Base-by-base conservation (phyloP, 495 filamentous ascomycete genomes). In the Staphylotrichum tortipilum region DNA sequence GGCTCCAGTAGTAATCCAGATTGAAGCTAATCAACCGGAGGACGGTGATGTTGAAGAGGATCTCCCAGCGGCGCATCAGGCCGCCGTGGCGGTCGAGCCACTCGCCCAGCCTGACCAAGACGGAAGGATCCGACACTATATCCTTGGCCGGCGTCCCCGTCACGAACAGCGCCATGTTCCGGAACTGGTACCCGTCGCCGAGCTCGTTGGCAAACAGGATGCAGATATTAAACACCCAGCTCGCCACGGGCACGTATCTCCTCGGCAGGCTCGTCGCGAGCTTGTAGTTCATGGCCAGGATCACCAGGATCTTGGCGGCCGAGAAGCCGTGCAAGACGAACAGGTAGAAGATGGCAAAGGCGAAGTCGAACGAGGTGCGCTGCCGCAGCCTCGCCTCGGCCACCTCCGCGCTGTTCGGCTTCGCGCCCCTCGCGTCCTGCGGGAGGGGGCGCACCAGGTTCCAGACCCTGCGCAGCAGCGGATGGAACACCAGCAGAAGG, bases 21-120 rank as follows among this genome's bases (percentile, higher is more conserved):
- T 97, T 96, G 78, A 95, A 99, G 66, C 89, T 94, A 51, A 99
- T 88, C 35, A 96, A 71, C 19, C 92, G 81, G 34, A 99, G 71
- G 6, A 95, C 78, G n/a, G 92, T 96, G 52, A 99, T 79, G 57
- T 97, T 99, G 77, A 99, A 99, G 11, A 92, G 77, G 29, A 99
- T 80, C 63, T 95, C 87, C 92, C 92, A 99, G 51, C 90, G 77
- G 3, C 84, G 73, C 60, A 89, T 81, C 18, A 99, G 65, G 6
- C 92, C 92, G 11, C 89, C 83, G 54, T 85, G 79, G 34, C 70
- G 71, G 66, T 96, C 90, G 8, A 95, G 64, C 68, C 75, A 80
- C 21, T 68, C 63, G 5, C 79, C 88, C 74, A 81, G 83, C 41
- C 69, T 67, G 1, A 79, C 59, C 41, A 80, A 54, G 7, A 58